Conservation (phyloP, 1,139 yeast genomes). For the Sugiyamaella sp. region DNA sequence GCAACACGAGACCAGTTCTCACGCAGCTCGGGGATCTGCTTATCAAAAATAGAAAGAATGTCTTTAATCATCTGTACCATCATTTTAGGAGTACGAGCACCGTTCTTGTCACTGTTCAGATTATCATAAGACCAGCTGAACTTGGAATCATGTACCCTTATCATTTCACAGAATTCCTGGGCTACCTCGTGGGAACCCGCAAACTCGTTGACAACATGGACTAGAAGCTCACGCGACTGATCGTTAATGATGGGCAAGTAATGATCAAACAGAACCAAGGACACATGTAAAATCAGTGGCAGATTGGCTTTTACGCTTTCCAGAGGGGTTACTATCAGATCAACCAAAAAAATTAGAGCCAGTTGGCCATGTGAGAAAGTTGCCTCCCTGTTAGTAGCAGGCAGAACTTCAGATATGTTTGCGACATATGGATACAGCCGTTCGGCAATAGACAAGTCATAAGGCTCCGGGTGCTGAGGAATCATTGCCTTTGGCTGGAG, state of each 20-base stretch:
- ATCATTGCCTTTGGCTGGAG: slow-evolving; percentile 87
- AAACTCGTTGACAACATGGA: slow-evolving; percentile 70
- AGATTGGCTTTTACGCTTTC: slow-evolving; percentile 47
- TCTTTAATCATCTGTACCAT: slow-evolving; percentile 81
- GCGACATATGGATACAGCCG: slow-evolving; percentile 69
- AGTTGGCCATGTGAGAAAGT: slow-evolving; percentile 83
- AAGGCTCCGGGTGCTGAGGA: slow-evolving; percentile 56
- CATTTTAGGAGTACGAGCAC: slow-evolving; percentile 83
- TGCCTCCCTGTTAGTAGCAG: slow-evolving; percentile 66
- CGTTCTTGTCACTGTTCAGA: slow-evolving; percentile 70
- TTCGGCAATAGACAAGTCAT: slow-evolving; percentile 39
- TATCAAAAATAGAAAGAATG: slow-evolving; percentile 60
- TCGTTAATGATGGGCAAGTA: slow-evolving; percentile 81
- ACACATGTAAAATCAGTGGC: slow-evolving; percentile 80
- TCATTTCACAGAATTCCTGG: slow-evolving; percentile 23
- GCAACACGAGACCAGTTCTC: slow-evolving; percentile 85
- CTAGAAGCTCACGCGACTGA: slow-evolving; percentile 75
- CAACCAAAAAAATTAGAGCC: slow-evolving; percentile 82
- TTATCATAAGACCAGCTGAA: slow-evolving; percentile 88
- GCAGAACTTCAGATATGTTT: slow-evolving; percentile 60
- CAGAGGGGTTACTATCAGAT: slow-evolving; percentile 58
- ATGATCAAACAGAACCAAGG: slow-evolving; percentile 83
- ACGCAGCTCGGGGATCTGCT: slow-evolving; percentile 57
- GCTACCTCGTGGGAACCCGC: slow-evolving; percentile 58
- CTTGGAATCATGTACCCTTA: slow-evolving; percentile 32